Percentiles rank a stretch among this genome's conserved stretches.
Evolutionary conservation across 192 early-diverging fungal genomes (phyloP).

Genomic region (Coemansia sp.): DNA sequence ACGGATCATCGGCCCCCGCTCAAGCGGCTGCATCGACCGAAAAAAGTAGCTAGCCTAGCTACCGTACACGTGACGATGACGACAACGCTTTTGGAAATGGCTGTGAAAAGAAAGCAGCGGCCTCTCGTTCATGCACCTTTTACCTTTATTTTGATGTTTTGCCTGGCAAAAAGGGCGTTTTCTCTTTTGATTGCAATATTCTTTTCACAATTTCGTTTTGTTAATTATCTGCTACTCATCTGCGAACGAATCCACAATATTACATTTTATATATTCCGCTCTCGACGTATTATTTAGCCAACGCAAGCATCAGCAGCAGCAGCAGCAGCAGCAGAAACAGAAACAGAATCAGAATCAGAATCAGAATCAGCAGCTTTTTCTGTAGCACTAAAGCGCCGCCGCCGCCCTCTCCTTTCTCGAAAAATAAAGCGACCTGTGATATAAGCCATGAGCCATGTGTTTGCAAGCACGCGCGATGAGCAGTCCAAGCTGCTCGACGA

Average conservation of each 20-base stretch:
- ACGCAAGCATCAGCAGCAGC: neutral
- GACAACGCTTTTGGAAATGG: neutral
- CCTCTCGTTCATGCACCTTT: too few species aligned
- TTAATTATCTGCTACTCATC: slow-evolving; percentile 6
- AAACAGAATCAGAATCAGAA: too few species aligned
- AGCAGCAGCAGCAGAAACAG: too few species aligned
- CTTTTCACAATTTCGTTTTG: neutral
- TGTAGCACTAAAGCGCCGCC: neutral
- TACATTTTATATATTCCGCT: too few species aligned
- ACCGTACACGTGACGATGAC: slow-evolving; percentile 1
- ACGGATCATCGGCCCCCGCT: neutral
- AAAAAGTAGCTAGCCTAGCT: too few species aligned
- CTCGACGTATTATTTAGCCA: neutral
- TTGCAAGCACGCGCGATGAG: slow-evolving; percentile 61
- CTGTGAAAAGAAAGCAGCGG: neutral
- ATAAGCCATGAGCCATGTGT: slow-evolving; percentile 38
- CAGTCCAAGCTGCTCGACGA: slow-evolving; percentile 92
- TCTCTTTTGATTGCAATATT: slow-evolving; percentile 1
- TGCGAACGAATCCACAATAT: neutral
- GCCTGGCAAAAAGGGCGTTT: too few species aligned
- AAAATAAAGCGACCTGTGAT: too few species aligned
- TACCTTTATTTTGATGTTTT: too few species aligned
- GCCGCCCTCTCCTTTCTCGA: neutral
- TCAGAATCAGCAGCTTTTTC: neutral
- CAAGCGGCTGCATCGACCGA: neutral